Percentiles rank a stretch among this genome's conserved stretches.
Evolutionary conservation across 148 eudicot genomes (phyloP).

Genomic region (Nyssa sinensis): DNA sequence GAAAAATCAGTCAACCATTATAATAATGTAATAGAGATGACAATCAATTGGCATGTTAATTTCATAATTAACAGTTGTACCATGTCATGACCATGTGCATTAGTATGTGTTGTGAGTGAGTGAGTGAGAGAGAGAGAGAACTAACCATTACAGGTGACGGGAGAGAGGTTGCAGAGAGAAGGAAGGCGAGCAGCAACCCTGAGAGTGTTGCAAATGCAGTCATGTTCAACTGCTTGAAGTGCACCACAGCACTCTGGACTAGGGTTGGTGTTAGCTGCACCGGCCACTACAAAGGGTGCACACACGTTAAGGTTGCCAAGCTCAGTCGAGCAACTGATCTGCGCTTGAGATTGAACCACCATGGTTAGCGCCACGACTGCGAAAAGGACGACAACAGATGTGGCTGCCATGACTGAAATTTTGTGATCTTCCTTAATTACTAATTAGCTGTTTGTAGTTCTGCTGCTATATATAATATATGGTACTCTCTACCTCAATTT

Average conservation of each 20-base stretch:
- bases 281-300: slow-evolving; percentile 69
- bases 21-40: neutral
- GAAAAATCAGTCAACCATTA: neutral
- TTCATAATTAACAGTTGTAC: no score
- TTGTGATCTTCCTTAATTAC: no score
- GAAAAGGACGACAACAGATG: slow-evolving; percentile 8
- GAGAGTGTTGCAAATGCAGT: slow-evolving; percentile 74
- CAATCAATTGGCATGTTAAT: no score
- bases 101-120: no score
- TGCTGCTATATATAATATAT: no score
- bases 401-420: slow-evolving; percentile 17
- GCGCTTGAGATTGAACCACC: slow-evolving; percentile 18
- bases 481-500: slow-evolving; percentile 12
- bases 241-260: slow-evolving; percentile 72
- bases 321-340: slow-evolving; percentile 39
- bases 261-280: slow-evolving; percentile 40
- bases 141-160: slow-evolving; percentile 43
- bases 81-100: no score
- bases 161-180: slow-evolving; percentile 63
- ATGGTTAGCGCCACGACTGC: slow-evolving; percentile 19
- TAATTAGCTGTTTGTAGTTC: no score
- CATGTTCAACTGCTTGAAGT: slow-evolving; percentile 55
- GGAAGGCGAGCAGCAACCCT: slow-evolving; percentile 67
- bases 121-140: neutral
- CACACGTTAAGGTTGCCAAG: slow-evolving; percentile 54